A percentile compares a stretch with the other conserved stretches of the same genome.
These are phyloP conservation scores for Aegilops speltoides DNA, from an alignment of 176 grass and related monocot species.

Conservation along the genomic window DNA sequence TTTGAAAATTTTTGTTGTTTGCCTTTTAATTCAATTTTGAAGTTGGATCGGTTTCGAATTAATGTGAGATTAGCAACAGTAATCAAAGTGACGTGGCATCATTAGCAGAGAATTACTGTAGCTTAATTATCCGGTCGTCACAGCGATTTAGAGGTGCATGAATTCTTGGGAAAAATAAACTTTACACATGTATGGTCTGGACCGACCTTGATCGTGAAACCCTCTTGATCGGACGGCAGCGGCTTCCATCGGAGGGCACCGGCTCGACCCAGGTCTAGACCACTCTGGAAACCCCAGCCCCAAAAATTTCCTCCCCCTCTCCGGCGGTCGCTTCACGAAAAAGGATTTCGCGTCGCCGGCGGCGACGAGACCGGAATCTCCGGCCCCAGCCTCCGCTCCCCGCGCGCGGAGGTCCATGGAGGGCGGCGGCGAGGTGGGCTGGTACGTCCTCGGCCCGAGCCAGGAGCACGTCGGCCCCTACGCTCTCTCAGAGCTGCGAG, in stretches of 20 bases:
- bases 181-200: too few species aligned
- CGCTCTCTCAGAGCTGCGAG: slow-evolving; percentile 68
- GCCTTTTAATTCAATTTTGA: too few species aligned
- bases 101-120: too few species aligned
- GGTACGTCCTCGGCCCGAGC: slow-evolving; percentile 87
- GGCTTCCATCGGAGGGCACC: background rate
- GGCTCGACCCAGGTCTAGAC: slow-evolving; percentile 18
- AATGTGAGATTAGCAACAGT: too few species aligned
- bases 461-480: slow-evolving; percentile 88
- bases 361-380: background rate
- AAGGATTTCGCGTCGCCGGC: background rate
- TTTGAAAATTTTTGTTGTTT: too few species aligned
- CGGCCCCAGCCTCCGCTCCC: background rate
- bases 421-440: slow-evolving; percentile 43
- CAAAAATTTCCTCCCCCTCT: background rate
- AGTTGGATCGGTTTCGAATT: too few species aligned
- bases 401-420: slow-evolving; percentile 42
- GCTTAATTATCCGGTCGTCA: too few species aligned
- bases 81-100: too few species aligned
- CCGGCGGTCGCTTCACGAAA: background rate
- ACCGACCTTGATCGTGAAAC: background rate
- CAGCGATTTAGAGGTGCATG: too few species aligned
- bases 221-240: slow-evolving; percentile 18
- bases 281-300: slow-evolving; percentile 24
- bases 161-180: too few species aligned